Evolutionary conservation across 1,284 basidiomycete species (phyloP).

Genomic region (Leucoagaricus sp.): DNA sequence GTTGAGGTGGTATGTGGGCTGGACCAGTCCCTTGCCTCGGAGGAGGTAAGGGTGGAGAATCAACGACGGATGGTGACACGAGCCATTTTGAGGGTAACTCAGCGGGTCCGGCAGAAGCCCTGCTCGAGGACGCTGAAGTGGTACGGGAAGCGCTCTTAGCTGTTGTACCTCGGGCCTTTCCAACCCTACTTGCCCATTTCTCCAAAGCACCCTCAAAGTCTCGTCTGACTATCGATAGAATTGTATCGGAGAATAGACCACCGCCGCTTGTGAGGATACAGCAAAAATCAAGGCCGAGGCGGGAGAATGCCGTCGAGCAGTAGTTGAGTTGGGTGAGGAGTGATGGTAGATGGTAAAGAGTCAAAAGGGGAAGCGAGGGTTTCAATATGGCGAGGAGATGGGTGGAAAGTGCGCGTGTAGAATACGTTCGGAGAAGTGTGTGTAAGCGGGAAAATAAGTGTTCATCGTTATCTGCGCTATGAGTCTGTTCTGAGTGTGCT

Average conservation of each 20-base stretch:
- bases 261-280: slow-evolving; percentile 48
- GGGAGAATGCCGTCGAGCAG: slow-evolving; percentile 87
- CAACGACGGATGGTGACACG: slow-evolving; percentile 34
- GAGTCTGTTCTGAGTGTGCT: slow-evolving; percentile 14
- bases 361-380: slow-evolving; percentile 53
- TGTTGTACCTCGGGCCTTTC: slow-evolving; percentile 19
- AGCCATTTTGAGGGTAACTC: slow-evolving; percentile 53
- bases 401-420: slow-evolving; percentile 48
- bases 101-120: background rate
- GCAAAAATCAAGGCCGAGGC: slow-evolving; percentile 89
- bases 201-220: slow-evolving; percentile 39
- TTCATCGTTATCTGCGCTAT: slow-evolving; percentile 21
- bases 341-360: slow-evolving; percentile 71
- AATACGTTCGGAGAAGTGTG: slow-evolving; percentile 55
- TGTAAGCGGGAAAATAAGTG: slow-evolving; percentile 35
- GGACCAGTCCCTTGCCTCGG: slow-evolving; percentile 25
- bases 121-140: slow-evolving; percentile 12
- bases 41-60: slow-evolving; percentile 32
- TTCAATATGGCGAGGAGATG: slow-evolving; percentile 65
- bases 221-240: slow-evolving; percentile 43
- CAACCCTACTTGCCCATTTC: slow-evolving; percentile 32
- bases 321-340: slow-evolving; percentile 92
- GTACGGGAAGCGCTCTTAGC: slow-evolving; percentile 17
- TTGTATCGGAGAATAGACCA: slow-evolving; percentile 63
- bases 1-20: slow-evolving; percentile 63